A percentile compares a stretch with the other conserved stretches of the same genome.
Conservation (phyloP, 331 rosid genomes). For the Malus hybrid region DNA sequence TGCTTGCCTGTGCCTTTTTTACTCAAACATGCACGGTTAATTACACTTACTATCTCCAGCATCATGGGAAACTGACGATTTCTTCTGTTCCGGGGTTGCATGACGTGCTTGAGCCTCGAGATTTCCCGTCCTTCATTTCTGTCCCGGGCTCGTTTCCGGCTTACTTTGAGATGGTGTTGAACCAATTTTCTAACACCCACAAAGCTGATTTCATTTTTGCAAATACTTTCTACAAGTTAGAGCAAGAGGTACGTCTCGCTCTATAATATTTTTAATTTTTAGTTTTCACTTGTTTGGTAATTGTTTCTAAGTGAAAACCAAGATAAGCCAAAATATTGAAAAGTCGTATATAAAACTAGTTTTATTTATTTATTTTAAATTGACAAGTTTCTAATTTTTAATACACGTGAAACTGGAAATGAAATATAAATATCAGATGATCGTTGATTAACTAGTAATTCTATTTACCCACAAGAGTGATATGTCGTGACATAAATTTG, state of each 20-base stretch:
- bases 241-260: conserved; percentile 30
- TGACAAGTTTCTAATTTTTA: too few species aligned
- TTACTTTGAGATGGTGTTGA: conserved; percentile 33
- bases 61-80: neutral
- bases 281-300: too few species aligned
- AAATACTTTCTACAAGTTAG: conserved; percentile 48
- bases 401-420: too few species aligned
- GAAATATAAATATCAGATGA: too few species aligned
- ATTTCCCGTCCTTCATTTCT: conserved; percentile 44
- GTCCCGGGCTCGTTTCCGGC: conserved; percentile 33
- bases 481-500: too few species aligned
- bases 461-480: too few species aligned
- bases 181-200: conserved; percentile 35
- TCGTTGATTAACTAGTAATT: too few species aligned
- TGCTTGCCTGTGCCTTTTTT: conserved; percentile 40
- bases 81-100: conserved; percentile 38
- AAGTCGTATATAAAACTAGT: too few species aligned
- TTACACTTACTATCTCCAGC: conserved; percentile 26
- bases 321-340: too few species aligned
- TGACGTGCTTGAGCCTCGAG: conserved; percentile 28
- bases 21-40: conserved; percentile 49
- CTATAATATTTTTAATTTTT: too few species aligned
- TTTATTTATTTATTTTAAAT: too few species aligned
- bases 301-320: too few species aligned
- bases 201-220: conserved; percentile 42